Evolutionary conservation across 1,284 basidiomycete genomes (phyloP), one percentile per base, ranked within the genome.

Genomic region (Microbotryum saponariae): DNA sequence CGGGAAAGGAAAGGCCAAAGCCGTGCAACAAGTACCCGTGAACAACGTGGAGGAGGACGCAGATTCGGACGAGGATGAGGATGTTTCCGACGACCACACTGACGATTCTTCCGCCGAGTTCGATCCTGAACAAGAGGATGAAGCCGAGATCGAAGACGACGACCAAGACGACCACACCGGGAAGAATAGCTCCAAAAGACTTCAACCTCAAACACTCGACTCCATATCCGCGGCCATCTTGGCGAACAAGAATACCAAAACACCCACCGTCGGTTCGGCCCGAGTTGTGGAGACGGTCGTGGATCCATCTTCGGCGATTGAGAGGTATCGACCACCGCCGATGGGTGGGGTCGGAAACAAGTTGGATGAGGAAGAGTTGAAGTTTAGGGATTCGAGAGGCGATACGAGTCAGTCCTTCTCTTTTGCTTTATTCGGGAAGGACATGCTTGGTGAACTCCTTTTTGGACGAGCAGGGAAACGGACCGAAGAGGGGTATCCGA

Each of bases 401-500:
- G 59, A 52, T 1, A 59, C 16, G 9, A 44, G 66, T 67, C 23
- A 8, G 25, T 25, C 25, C 25, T 25, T 25, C 25, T 25, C 25
- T 25, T 25, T 25, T 25, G 25, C 2, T 25, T 25, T 25, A 25
- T 25, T 25, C 25, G 25, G 27, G 27, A 27, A 6, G 27, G 1
- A 31, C 31, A 31, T 31, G 31, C 31, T 31, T 31, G 5, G n/a
- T 29, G 23, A 14, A 3, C 6, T 2, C 9, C 6, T 1, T 1
- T 1, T 27, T 23, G 23, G 9, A 12, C 51, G 2, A 29, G 42
- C 65, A 72, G 71, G 71, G 4, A 63, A 64, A 10, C 60, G 62
- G 49, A 72, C 71, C 23, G 71, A 72, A 12, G 71, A 72, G 44
- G 71, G 71, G 7, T 51, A 71, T 50, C 64, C 70, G 14, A 71